Evolutionary conservation across 805 yeast species (phyloP).

Genomic region (Maudiozyma barnettii): DNA sequence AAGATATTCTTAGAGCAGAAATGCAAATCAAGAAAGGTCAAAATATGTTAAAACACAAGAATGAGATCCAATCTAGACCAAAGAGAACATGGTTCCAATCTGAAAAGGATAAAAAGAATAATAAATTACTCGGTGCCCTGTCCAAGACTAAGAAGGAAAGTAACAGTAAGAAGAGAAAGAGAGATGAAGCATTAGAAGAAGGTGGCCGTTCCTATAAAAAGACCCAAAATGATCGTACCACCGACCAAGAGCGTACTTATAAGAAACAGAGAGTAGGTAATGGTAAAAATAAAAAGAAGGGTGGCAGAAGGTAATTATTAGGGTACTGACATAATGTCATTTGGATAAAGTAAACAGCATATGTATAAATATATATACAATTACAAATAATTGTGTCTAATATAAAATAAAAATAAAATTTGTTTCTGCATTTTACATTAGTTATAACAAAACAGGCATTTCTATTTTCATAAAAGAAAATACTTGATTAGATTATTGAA

Average conservation of each 20-base stretch:
- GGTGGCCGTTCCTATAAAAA: conserved; percentile 59
- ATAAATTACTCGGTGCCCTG: conserved; percentile 29
- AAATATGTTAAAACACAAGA: conserved; percentile 67
- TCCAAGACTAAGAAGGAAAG: conserved; percentile 42
- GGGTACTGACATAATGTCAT: too few species aligned
- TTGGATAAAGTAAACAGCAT: too few species aligned
- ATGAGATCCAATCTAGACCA: conserved; percentile 83
- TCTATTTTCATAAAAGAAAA: too few species aligned
- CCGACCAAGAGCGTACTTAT: conserved; percentile 37
- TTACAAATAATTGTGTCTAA: too few species aligned
- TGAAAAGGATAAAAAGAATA: conserved; percentile 34
- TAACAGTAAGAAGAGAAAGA: conserved; percentile 65
- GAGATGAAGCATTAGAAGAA: conserved; percentile 53
- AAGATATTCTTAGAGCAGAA: conserved; percentile 80
- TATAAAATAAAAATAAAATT: too few species aligned
- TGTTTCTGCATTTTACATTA: too few species aligned
- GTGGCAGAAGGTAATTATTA: neutral
- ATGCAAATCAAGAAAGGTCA: conserved; percentile 82
- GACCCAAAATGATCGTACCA: conserved; percentile 61
- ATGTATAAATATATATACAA: too few species aligned
- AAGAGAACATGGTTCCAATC: conserved; percentile 93
- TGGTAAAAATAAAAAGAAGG: conserved; percentile 16
- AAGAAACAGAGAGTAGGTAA: conserved; percentile 28
- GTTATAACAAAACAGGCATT: too few species aligned
- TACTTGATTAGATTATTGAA: too few species aligned